Base-by-base conservation (phyloP, 2,329 filamentous ascomycete species). In the Gliomastix tumulicola region DNA sequence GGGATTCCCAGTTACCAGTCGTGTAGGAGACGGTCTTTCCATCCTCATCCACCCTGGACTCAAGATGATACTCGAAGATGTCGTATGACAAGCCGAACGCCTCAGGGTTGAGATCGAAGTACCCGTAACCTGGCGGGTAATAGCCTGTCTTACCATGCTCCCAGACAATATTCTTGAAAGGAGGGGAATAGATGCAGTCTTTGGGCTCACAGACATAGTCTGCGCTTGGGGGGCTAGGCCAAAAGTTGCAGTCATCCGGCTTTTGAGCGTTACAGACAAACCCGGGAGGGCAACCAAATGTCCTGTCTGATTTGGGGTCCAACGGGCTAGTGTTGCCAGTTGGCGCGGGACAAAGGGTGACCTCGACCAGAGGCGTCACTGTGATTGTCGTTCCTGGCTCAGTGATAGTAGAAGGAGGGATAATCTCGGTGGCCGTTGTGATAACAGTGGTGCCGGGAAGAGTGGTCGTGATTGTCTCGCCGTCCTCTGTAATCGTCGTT, bases 1-100 rank as follows among this genome's bases (percentile, higher is more conserved):
- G 74, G 0, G 73, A 69, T 3, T 49, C 61, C 66, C 71, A 79
- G 48, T 77, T 68, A 3, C 76, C 75, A 0, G 74, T 79, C 1
- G 63, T 65, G 35, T 67, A 57, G 2, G 70, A 75, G 1, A 56
- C 65, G 3, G 59, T 50, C 9, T 56, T 51, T 19, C 59, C 60
- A 21, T 57, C 45, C 20, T 57, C 45, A 7, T 62, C 37, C 3
- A 57, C 50, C 37, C 57, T 57, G 6, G 62, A 47, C 10, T 65
- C 47, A 2, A 60, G 46, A 6, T 69, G 49, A 18, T 66, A 56
- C 16, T 66, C 63, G 41, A 82, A 84, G 15, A 84, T 78, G 30
- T 71, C 71, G 40, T 75, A 80, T 34, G 66, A 71, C 13, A 85
- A 60, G 5, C 79, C 80, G 40, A 85, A 86, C 0, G 66, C 66